Evolutionary conservation across 1,139 yeast genomes (phyloP), one percentile per base, ranked within the genome.

Genomic region (Neolecta irregularis): DNA sequence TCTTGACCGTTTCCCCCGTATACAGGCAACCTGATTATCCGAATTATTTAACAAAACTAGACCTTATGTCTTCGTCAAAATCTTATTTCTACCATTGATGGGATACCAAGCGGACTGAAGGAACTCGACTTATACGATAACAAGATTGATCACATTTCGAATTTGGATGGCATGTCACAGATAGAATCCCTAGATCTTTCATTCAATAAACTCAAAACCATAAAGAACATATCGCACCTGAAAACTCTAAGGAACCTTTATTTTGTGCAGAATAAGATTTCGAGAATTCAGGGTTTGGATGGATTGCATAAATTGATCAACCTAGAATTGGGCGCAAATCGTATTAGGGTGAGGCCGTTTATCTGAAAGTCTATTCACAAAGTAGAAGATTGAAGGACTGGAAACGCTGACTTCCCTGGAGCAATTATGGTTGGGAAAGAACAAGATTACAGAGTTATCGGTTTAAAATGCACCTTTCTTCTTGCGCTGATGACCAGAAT

Each of bases 371-470:
- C 13, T 5, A 9, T 11, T 13, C 12, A 3, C 12, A 8, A 13
- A 13, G n/a, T 6, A 33, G 35, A 53, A 58, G 37, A 76, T 91
- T 38, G 64, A 73, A 43, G 67, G 66, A 34, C 55, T 85, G 48
- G 66, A 65, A 11, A 48, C 52, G 2, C 58, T 80, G 40, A 56
- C 56, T 1, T 68, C 65, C 35, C 58, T 91, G 36, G 69, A 71
- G 44, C 80, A 85, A 54, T 60, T 91, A 34, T 91, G 98, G 98
- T 62, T 91, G 30, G 98, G 98, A 28, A 83, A 85, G 52, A 91
- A 91, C 55, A 67, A 69, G 42, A 80, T 91, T 37, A 53, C 67
- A 1, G 67, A 60, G 50, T 58, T 91, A 31, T 68, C 76, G 43
- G 28, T 24, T 5, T 26, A 20, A 20, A 3, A 9, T 4, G 13